Conservation (phyloP, 179 eudicot genomes). For the Amaranthus tricolor region DNA sequence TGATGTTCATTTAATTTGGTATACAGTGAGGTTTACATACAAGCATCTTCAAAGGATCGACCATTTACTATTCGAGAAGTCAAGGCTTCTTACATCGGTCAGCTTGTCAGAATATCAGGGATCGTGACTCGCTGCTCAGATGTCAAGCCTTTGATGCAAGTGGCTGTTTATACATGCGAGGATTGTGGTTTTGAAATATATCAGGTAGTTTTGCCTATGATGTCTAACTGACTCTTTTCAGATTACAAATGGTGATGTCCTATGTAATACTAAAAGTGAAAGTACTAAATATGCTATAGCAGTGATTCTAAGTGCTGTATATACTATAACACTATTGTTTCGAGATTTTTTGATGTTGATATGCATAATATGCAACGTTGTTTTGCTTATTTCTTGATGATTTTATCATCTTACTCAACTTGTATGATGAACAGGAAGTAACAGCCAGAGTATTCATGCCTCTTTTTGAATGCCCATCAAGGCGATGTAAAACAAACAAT, state of each 20-base stretch:
- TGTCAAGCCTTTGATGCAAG: constrained; percentile 97
- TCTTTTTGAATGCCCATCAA: constrained; percentile 88
- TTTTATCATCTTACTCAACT: constrained; percentile 5
- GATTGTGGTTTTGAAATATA: constrained; percentile 97
- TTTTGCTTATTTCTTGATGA: background rate
- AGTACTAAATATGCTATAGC: background rate
- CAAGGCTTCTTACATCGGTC: constrained; percentile 92
- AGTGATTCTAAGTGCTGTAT: background rate
- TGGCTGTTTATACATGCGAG: constrained; percentile 96
- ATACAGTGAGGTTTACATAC: constrained; percentile 85
- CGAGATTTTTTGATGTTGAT: background rate
- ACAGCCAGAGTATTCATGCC: constrained; percentile 98
- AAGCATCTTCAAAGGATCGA: constrained; percentile 79
- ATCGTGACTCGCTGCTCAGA: constrained; percentile 97
- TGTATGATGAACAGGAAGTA: constrained; percentile 63
- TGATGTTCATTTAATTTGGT: constrained; percentile 18
- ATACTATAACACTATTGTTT: background rate
- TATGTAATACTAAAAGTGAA: background rate
- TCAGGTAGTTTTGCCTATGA: constrained; percentile 48
- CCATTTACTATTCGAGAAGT: constrained; percentile 94
- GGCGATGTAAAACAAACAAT: constrained; percentile 60
- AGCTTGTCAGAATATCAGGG: constrained; percentile 87
- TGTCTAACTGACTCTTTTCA: background rate
- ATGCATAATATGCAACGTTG: background rate
- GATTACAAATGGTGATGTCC: background rate